phyloP scores from a whole-genome alignment of 352 stramenopile genomes.

The Phytophthora ohioensis region DNA sequence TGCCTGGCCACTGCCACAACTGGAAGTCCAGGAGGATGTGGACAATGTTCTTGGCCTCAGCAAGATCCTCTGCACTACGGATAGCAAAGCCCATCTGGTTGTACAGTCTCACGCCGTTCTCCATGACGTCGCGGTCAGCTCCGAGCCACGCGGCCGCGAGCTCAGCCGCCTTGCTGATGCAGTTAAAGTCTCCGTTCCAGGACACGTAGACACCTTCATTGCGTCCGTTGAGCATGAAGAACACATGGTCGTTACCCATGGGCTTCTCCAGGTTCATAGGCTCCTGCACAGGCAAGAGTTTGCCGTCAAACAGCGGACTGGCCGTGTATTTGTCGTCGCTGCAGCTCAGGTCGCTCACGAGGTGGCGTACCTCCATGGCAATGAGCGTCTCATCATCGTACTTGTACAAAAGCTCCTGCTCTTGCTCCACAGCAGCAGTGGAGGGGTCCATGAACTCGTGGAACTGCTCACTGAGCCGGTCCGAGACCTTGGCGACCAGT shows the following conservation, averaged over 20 bases:
- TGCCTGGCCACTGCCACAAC: conserved; percentile 82
- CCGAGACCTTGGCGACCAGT: conserved; percentile 29
- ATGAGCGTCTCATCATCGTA: conserved; percentile 64
- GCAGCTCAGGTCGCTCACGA: conserved; percentile 50
- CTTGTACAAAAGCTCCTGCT: conserved; percentile 53
- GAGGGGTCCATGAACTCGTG: conserved; percentile 13
- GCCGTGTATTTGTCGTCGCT: conserved; percentile 43
- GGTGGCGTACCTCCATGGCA: conserved; percentile 43
- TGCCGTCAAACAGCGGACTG: conserved; percentile 44
- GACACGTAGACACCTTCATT: conserved; percentile 80
- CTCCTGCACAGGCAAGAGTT: conserved; percentile 49
- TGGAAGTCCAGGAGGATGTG: conserved; percentile 86
- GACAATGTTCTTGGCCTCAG: conserved; percentile 61
- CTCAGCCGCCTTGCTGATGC: conserved; percentile 52
- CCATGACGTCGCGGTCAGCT: conserved; percentile 67
- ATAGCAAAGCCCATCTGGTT: conserved; percentile 71
- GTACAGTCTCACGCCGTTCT: conserved; percentile 75
- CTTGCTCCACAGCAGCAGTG: background rate
- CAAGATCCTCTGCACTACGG: conserved; percentile 54
- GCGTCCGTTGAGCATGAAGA: conserved; percentile 84
- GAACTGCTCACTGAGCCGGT: conserved; percentile 24
- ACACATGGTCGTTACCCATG: conserved; percentile 56
- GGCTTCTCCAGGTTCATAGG: conserved; percentile 48
- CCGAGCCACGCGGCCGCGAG: conserved; percentile 66
- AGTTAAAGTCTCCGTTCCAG: conserved; percentile 78